phyloP scores from a whole-genome alignment of 2,329 filamentous ascomycete species.

The Triangularia verruculosa region DNA sequence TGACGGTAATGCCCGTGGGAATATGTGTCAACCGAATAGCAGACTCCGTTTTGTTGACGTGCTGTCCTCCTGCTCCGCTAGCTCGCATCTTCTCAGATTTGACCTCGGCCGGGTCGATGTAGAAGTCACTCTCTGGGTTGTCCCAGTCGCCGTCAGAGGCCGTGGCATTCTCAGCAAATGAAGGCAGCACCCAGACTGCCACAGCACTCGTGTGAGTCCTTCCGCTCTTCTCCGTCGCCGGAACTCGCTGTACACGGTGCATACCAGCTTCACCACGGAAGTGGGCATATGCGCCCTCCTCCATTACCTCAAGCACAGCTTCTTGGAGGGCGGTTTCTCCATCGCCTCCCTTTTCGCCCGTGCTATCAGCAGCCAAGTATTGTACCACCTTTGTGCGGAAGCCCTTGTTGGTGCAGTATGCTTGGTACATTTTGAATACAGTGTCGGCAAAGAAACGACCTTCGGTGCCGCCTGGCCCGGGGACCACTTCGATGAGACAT shows the following conservation, averaged over 20 bases:
- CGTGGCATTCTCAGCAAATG: constrained; percentile 60
- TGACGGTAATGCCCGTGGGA: constrained; percentile 81
- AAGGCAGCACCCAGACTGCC: constrained; percentile 87
- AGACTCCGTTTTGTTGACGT: constrained; percentile 98
- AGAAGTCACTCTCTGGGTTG: constrained; percentile 88
- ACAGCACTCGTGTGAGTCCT: constrained; percentile 92
- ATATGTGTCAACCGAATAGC: constrained; percentile 89
- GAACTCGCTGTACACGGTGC: constrained; percentile 90
- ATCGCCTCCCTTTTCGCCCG: constrained; percentile 49
- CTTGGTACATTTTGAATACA: constrained; percentile 84
- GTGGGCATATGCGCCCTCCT: constrained; percentile 72
- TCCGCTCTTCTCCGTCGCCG: constrained; percentile 85
- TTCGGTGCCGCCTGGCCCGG: constrained; percentile 88
- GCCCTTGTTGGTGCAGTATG: constrained; percentile 68
- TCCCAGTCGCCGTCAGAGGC: constrained; percentile 59
- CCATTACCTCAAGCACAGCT: constrained; percentile 79
- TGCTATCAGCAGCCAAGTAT: constrained; percentile 68
- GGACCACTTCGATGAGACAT: constrained; percentile 87
- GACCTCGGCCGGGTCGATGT: constrained; percentile 81
- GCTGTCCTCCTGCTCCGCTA: constrained; percentile 88
- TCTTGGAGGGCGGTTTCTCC: constrained; percentile 74
- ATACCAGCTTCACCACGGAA: constrained; percentile 90
- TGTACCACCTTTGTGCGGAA: constrained; percentile 70
- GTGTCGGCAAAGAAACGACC: constrained; percentile 87
- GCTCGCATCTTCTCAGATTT: constrained; percentile 86